Percentiles rank a stretch among this genome's conserved stretches.
Conservation (phyloP, 2,329 filamentous ascomycete species). For the Colletotrichum chrysophilum region DNA sequence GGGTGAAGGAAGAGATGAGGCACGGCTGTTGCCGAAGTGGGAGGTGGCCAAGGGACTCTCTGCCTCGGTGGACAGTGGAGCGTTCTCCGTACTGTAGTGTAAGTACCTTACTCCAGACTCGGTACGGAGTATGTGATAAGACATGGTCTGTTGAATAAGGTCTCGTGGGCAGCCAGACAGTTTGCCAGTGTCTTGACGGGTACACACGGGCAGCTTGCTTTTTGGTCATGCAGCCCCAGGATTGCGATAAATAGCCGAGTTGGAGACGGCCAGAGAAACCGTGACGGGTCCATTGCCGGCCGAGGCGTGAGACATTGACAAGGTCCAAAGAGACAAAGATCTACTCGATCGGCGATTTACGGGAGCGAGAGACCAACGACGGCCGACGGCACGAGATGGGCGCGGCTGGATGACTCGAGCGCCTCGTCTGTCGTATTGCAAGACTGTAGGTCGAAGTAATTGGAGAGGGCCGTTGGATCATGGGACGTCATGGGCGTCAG, state of each 20-base stretch:
- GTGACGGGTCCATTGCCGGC: not conserved
- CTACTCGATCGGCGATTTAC: conserved; percentile 8
- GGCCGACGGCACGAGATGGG: not conserved
- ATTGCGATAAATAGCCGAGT: not conserved
- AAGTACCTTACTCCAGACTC: not conserved
- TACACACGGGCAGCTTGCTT: not conserved
- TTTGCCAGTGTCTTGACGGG: not conserved
- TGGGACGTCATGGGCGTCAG: not conserved
- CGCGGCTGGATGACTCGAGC: not conserved
- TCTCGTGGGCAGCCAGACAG: not conserved
- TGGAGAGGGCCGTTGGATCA: not conserved
- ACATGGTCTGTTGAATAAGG: not conserved
- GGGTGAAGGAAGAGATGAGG: not conserved
- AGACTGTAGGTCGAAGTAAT: not conserved
- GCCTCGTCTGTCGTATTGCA: not conserved
- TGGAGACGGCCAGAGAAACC: not conserved
- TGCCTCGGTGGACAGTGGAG: not conserved
- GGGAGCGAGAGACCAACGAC: not conserved
- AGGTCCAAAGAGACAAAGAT: not conserved
- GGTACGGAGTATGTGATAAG: not conserved
- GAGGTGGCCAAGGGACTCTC: not conserved
- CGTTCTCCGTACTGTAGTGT: not conserved
- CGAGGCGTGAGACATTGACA: not conserved
- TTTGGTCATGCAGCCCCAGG: not conserved
- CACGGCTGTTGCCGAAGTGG: not conserved